Base-by-base conservation (phyloP, 495 filamentous ascomycete species). In the Saxispiralis lemnorum region DNA sequence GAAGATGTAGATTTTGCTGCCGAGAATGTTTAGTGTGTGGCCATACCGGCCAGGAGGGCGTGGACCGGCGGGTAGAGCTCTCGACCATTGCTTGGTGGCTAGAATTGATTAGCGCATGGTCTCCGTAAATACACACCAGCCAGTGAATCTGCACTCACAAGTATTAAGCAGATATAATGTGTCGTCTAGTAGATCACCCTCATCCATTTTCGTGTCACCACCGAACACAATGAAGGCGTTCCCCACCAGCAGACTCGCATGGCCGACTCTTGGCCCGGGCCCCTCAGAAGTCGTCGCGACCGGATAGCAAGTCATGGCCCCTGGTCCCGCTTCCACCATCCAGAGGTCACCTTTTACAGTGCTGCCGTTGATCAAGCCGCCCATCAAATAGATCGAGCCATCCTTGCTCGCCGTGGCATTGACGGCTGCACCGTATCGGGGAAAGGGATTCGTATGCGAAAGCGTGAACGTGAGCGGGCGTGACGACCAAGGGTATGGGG, bases 141-240 rank as follows among this genome's bases (percentile, higher is more conserved):
- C n/a, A n/a, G n/a, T n/a, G n/a, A n/a, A n/a, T n/a, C n/a, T n/a
- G n/a, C n/a, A n/a, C 86, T 60, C 72, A 96, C 92, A 93, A 38
- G 92, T 99, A 67, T 99, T 99, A 32, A 99, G 66, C 16, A 99
- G 71, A 61, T 99, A 99, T 12, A 99, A 63, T 7, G 88, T 95
- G 62, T 96, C 87, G 53, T 99, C 92, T 40, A 99, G 59, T 24
- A 81, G 66, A 61, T 99, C 92, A 6, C 69, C 72, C 48, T 95
- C 88, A 48, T 96, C 85, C 54, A 92, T 76, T 63, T 96, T 96
- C 18, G 92, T 99, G 59, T 99, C 92, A 53, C 92, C 92, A 19
- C 92, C 92, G 59, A 94, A 99, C 12, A 99, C 89, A 51, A 99
- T 99, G 56, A 95, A 99, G 1, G 92, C 92, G 65, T 99, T 99